These are phyloP conservation scores for Penicillium verhagenii DNA, from an alignment of 495 filamentous ascomycete species.

Conservation along the genomic window DNA sequence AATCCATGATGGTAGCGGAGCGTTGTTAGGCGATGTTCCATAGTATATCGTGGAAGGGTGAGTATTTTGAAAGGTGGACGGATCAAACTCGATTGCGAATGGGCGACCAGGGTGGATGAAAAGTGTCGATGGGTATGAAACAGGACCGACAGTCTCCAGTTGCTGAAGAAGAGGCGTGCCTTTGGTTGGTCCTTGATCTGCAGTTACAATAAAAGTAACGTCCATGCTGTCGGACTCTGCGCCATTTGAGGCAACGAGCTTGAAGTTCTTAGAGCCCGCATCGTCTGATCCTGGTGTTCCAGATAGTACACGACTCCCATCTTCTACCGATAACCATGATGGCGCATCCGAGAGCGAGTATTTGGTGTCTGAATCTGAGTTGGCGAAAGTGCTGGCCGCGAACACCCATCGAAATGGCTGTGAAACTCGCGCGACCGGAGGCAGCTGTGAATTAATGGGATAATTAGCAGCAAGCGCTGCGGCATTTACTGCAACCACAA, in stretches of 20 bases:
- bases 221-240: conserved; percentile 55
- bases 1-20: conserved; percentile 86
- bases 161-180: conserved; percentile 48
- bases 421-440: conserved; percentile 67
- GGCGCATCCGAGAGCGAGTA: conserved; percentile 65
- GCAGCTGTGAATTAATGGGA: conserved; percentile 74
- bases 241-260: conserved; percentile 59
- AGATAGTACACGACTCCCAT: conserved; percentile 56
- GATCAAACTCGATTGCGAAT: conserved; percentile 47
- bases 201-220: conserved; percentile 62
- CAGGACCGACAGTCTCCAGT: conserved; percentile 43
- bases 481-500: conserved; percentile 40
- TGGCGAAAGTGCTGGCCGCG: conserved; percentile 64
- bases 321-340: conserved; percentile 68
- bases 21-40: conserved; percentile 71
- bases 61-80: conserved; percentile 49
- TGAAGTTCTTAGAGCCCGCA: conserved; percentile 54
- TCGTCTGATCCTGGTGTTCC: conserved; percentile 62
- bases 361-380: conserved; percentile 47
- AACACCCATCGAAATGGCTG: conserved; percentile 66
- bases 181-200: conserved; percentile 49
- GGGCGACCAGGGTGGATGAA: conserved; percentile 44
- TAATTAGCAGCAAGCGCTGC: conserved; percentile 53
- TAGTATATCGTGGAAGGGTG: conserved; percentile 62
- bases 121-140: conserved; percentile 46